Percentiles rank a stretch among this genome's conserved stretches.
phyloP scores from a whole-genome alignment of 192 early-diverging fungal species.

The Podila minutissima region DNA sequence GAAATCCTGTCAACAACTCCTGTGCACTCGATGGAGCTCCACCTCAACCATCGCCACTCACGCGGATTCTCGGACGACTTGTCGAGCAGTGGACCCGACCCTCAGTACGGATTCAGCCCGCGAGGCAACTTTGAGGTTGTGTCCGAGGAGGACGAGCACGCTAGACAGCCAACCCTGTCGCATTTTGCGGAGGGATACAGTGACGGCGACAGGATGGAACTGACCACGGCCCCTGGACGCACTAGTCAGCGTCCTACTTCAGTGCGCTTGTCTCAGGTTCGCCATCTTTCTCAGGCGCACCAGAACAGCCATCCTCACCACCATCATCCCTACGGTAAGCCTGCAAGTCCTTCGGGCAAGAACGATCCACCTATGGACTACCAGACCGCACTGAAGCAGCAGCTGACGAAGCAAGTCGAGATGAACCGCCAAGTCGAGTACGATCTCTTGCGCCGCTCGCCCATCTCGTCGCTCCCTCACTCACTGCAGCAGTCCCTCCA shows the following conservation, averaged over 20 bases:
- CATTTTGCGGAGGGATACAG: slow-evolving; percentile 47
- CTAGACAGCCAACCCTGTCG: neutral
- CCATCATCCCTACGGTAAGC: slow-evolving; percentile 51
- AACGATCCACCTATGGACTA: slow-evolving; percentile 41
- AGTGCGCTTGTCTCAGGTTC: slow-evolving; percentile 43
- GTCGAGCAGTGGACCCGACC: slow-evolving; percentile 34
- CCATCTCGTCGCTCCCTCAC: slow-evolving; percentile 41
- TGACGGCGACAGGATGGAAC: slow-evolving; percentile 18
- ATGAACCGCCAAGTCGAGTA: slow-evolving; percentile 51
- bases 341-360: slow-evolving; percentile 31
- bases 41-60: slow-evolving; percentile 15
- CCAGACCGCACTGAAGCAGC: slow-evolving; percentile 47
- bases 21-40: slow-evolving; percentile 50
- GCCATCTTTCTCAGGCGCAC: slow-evolving; percentile 40
- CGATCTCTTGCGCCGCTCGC: slow-evolving; percentile 44
- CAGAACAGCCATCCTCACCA: slow-evolving; percentile 51
- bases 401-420: slow-evolving; percentile 39
- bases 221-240: slow-evolving; percentile 3
- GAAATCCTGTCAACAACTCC: slow-evolving; percentile 48
- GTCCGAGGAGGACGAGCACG: slow-evolving; percentile 34
- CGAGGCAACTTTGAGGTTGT: slow-evolving; percentile 24
- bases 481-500: slow-evolving; percentile 46
- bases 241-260: slow-evolving; percentile 38
- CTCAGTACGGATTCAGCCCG: slow-evolving; percentile 36
- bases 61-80: slow-evolving; percentile 34